These are phyloP conservation scores for Priceomyces fermenticarens DNA, from an alignment of 805 yeast genomes.

Conservation along the genomic window DNA sequence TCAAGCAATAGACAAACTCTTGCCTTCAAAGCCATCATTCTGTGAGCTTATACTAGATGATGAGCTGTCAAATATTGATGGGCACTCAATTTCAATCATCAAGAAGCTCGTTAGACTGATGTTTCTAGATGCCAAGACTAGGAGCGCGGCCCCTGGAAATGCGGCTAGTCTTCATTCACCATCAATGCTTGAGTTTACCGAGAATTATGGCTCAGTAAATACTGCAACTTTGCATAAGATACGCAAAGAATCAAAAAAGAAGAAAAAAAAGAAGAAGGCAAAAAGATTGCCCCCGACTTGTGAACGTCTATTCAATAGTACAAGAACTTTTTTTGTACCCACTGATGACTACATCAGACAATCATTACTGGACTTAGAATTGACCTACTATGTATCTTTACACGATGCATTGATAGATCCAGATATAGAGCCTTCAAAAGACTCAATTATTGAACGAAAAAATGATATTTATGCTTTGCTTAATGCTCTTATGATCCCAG, in stretches of 20 bases:
- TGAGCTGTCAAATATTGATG: slow-evolving; percentile 11
- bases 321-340: slow-evolving; percentile 33
- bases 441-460: slow-evolving; percentile 28
- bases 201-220: not conserved
- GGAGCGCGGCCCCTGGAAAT: no score
- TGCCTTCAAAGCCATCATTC: slow-evolving; percentile 33
- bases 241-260: not conserved
- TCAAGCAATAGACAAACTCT: slow-evolving; percentile 54
- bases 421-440: slow-evolving; percentile 22
- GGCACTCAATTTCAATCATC: slow-evolving; percentile 22
- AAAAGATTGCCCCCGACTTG: slow-evolving; percentile 20
- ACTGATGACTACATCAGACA: slow-evolving; percentile 23
- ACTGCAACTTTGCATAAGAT: no score
- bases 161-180: no score
- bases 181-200: not conserved
- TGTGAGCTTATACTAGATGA: slow-evolving; percentile 41
- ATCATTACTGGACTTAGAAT: slow-evolving; percentile 25
- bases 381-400: slow-evolving; percentile 26
- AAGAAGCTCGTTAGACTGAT: slow-evolving; percentile 27
- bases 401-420: slow-evolving; percentile 12
- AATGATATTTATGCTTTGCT: slow-evolving; percentile 26
- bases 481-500: slow-evolving; percentile 22
- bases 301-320: slow-evolving; percentile 21
- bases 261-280: slow-evolving; percentile 8
- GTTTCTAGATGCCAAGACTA: slow-evolving; percentile 8